A percentile compares a stretch with the other conserved stretches of the same genome.
These are phyloP conservation scores for Macrotyloma uniflorum DNA, from an alignment of 306 rosid species.

Conservation along the genomic window DNA sequence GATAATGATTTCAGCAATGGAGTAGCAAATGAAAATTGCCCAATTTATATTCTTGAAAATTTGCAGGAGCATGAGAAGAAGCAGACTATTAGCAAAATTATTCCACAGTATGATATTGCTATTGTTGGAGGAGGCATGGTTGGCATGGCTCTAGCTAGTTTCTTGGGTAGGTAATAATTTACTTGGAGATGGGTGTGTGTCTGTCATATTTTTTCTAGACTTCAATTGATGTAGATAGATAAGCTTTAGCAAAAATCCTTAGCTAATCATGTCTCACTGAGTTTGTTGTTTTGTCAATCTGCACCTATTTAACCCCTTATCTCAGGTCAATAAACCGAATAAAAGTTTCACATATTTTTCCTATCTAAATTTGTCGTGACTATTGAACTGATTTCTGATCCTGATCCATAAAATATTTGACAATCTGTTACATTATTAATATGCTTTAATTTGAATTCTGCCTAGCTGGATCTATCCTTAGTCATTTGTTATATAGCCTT, in stretches of 20 bases:
- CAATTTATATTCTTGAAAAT: conserved; percentile 36
- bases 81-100: conserved; percentile 35
- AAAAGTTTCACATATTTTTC: neutral
- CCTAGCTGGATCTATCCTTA: conserved; percentile 6
- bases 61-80: conserved; percentile 59
- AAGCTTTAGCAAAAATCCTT: neutral
- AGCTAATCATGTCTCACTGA: conserved; percentile 13
- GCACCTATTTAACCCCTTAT: neutral
- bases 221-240: conserved; percentile 7
- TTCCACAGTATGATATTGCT: conserved; percentile 79
- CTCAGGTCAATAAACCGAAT: neutral
- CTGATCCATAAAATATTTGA: conserved; percentile 14
- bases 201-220: conserved; percentile 15
- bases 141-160: conserved; percentile 91
- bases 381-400: conserved; percentile 9
- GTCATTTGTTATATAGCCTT: neutral
- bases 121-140: conserved; percentile 99
- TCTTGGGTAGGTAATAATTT: conserved; percentile 74
- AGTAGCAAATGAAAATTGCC: neutral
- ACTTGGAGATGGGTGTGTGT: conserved; percentile 18
- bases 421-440: conserved; percentile 1
- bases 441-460: conserved; percentile 16
- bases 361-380: neutral
- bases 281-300: conserved; percentile 21
- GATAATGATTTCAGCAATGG: conserved; percentile 1